Conservation (phyloP, 768 basidiomycete species). For the Hebeloma cylindrosporum region DNA sequence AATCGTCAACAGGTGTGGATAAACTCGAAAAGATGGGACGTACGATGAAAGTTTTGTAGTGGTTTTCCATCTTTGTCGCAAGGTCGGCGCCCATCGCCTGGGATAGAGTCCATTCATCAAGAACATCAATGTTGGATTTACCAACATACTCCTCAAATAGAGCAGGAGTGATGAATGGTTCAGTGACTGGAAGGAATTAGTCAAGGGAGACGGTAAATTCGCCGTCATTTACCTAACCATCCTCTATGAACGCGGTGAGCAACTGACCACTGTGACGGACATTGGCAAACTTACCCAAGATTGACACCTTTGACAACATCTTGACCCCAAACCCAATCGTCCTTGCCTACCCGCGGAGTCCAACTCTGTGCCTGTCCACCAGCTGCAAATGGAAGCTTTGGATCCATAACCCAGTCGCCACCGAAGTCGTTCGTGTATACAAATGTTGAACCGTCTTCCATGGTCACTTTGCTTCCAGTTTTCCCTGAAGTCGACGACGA, state of each 20-base stretch:
- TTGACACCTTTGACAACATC: conserved; percentile 57
- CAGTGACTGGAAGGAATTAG: conserved; percentile 45
- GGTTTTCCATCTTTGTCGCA: conserved; percentile 67
- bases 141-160: conserved; percentile 66
- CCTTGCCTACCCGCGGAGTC: conserved; percentile 67
- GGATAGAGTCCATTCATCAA: conserved; percentile 79
- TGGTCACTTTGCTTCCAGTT: conserved; percentile 64
- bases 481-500: conserved; percentile 46
- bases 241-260: conserved; percentile 30
- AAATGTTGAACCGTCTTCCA: conserved; percentile 77
- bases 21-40: conserved; percentile 24
- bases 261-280: conserved; percentile 16
- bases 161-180: conserved; percentile 75
- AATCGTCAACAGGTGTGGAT: conserved; percentile 1
- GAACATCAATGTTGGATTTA: conserved; percentile 40
- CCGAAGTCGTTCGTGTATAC: conserved; percentile 78
- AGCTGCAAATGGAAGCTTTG: conserved; percentile 67
- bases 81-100: conserved; percentile 65
- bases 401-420: conserved; percentile 79
- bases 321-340: conserved; percentile 71
- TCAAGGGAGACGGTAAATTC: conserved; percentile 1
- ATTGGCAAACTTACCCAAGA: conserved; percentile 45
- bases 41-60: conserved; percentile 86
- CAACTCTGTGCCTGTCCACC: conserved; percentile 80
- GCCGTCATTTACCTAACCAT: conserved; percentile 42